These are phyloP conservation scores for Lactifluus volemus DNA, from an alignment of 768 basidiomycete species.

Conservation along the genomic window DNA sequence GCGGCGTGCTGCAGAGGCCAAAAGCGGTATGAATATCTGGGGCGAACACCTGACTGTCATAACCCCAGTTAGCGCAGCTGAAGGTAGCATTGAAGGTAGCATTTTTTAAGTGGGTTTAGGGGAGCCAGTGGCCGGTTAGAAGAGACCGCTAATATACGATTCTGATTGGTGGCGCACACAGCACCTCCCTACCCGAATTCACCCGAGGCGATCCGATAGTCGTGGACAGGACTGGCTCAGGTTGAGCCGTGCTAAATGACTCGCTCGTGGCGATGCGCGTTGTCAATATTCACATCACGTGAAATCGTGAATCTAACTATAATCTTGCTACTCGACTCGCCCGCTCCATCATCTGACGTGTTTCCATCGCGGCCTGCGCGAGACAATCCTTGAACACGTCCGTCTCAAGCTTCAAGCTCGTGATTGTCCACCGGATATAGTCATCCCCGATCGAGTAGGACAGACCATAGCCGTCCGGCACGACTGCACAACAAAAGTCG, in stretches of 20 bases:
- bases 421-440: slow-evolving; percentile 87
- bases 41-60: not conserved
- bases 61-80: not conserved
- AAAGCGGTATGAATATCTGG: not conserved
- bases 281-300: not conserved
- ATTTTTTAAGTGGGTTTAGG: too few relatives aligned
- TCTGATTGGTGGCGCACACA: not conserved
- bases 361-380: slow-evolving; percentile 73
- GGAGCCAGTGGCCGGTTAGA: not conserved
- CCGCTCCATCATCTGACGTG: slow-evolving; percentile 65
- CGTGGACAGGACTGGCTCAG: too few relatives aligned
- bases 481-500: slow-evolving; percentile 44
- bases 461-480: slow-evolving; percentile 85
- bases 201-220: not conserved
- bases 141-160: not conserved
- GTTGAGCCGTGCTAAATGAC: too few relatives aligned
- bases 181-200: not conserved
- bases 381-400: slow-evolving; percentile 59
- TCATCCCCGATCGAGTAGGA: slow-evolving; percentile 83
- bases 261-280: too few relatives aligned
- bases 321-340: slow-evolving; percentile 25
- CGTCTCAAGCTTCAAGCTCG: slow-evolving; percentile 51
- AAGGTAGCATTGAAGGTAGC: not conserved
- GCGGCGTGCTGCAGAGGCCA: not conserved
- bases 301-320: not conserved